These are phyloP conservation scores for Russula abietina DNA, from an alignment of 768 basidiomycete genomes.

Conservation along the genomic window DNA sequence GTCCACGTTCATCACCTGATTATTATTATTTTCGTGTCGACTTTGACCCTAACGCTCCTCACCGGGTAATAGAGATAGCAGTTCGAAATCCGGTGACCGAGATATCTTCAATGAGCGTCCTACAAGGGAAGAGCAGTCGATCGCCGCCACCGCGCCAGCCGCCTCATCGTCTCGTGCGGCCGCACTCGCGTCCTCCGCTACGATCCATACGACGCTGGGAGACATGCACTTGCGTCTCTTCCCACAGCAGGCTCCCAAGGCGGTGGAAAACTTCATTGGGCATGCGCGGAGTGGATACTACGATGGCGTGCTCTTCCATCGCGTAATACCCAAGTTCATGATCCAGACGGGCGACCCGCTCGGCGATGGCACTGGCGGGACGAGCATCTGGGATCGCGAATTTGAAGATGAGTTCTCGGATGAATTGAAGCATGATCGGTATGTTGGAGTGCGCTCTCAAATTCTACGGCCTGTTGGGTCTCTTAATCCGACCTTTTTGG, in stretches of 20 bases:
- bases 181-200: slow-evolving; percentile 69
- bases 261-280: slow-evolving; percentile 97
- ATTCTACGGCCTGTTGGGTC: too few relatives aligned
- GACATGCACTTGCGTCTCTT: slow-evolving; percentile 88
- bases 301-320: slow-evolving; percentile 92
- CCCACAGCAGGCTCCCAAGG: slow-evolving; percentile 88
- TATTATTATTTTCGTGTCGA: not conserved
- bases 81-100: slow-evolving; percentile 69
- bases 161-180: slow-evolving; percentile 52
- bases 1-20: not conserved
- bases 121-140: slow-evolving; percentile 89
- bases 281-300: slow-evolving; percentile 86
- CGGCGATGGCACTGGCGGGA: slow-evolving; percentile 91
- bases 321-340: slow-evolving; percentile 98
- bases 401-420: slow-evolving; percentile 94
- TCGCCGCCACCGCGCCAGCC: slow-evolving; percentile 58
- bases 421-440: slow-evolving; percentile 87
- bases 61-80: slow-evolving; percentile 50
- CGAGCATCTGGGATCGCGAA: slow-evolving; percentile 82
- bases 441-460: not conserved
- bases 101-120: slow-evolving; percentile 98
- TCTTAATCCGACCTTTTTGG: not conserved
- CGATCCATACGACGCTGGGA: slow-evolving; percentile 92
- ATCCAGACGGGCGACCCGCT: slow-evolving; percentile 93
- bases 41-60: not conserved